Evolutionary conservation across 768 basidiomycete genomes (phyloP).

Genomic region (Kondoa malvinella): DNA sequence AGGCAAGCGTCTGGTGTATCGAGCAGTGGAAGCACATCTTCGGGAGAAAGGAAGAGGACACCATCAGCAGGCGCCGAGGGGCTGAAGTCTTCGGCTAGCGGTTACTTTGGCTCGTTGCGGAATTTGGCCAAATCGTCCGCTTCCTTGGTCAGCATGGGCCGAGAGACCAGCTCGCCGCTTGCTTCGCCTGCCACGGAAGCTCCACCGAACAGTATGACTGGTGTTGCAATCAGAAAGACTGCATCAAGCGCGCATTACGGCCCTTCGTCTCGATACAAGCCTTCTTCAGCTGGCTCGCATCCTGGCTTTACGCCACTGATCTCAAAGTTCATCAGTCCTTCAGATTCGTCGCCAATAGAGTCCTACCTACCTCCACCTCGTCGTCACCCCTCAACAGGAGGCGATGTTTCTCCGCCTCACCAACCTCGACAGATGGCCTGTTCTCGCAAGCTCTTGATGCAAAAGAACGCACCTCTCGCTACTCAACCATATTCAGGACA

Average conservation of each 20-base stretch:
- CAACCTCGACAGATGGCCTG: not conserved
- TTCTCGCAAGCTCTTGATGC: conserved; percentile 3
- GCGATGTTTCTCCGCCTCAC: not conserved
- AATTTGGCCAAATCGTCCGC: conserved; percentile 2
- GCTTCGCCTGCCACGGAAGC: not conserved
- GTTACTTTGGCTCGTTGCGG: conserved; percentile 1
- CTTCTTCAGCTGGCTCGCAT: not conserved
- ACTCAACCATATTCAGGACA: not conserved
- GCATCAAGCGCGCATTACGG: not conserved
- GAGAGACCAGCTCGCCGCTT: not conserved
- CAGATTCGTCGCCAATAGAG: not conserved
- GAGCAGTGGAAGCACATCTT: not conserved
- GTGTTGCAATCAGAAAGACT: not conserved
- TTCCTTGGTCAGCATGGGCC: not conserved
- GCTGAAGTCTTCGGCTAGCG: not conserved
- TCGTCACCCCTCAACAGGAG: not conserved
- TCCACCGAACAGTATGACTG: not conserved
- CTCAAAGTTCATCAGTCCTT: conserved; percentile 7
- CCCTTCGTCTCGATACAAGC: not conserved
- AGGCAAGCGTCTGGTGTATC: not conserved
- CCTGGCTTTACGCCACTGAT: not conserved
- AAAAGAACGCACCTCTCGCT: conserved; percentile 4
- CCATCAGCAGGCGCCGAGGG: not conserved
- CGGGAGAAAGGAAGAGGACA: not conserved
- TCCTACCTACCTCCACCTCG: not conserved